Evolutionary conservation across 306 rosid genomes (phyloP).

Genomic region (Medicago arabica): DNA sequence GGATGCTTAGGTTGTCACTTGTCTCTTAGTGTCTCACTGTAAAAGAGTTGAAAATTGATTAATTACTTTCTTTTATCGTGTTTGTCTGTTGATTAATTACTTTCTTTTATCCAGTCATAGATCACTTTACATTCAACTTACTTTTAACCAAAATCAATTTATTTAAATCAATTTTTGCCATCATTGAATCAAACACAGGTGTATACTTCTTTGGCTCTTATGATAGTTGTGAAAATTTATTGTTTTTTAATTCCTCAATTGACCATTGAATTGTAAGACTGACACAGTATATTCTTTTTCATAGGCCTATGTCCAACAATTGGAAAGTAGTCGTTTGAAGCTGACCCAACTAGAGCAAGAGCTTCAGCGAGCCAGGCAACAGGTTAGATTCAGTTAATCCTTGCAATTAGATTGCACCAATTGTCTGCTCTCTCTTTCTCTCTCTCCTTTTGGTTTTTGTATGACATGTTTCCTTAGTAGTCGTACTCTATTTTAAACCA

Average conservation of each 20-base stretch:
- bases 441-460: neutral
- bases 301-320: slow-evolving; percentile 95
- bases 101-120: neutral
- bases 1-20: too few relatives aligned
- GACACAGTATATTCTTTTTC: slow-evolving; percentile 25
- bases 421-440: neutral
- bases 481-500: slow-evolving; percentile 29
- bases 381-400: slow-evolving; percentile 57
- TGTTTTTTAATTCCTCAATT: slow-evolving; percentile 20
- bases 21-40: neutral
- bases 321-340: slow-evolving; percentile 97
- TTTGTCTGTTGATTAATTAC: slow-evolving; percentile 7
- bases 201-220: neutral
- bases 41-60: slow-evolving; percentile 4
- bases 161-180: neutral
- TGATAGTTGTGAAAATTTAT: slow-evolving; percentile 19
- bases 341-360: slow-evolving; percentile 95
- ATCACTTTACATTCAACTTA: neutral
- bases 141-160: neutral
- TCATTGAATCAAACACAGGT: neutral
- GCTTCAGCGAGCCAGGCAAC: slow-evolving; percentile 98
- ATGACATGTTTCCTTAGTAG: slow-evolving; percentile 3
- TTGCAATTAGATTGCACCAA: slow-evolving; percentile 7
- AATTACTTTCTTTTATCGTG: neutral
- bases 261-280: slow-evolving; percentile 27